Percentiles rank a stretch among this genome's conserved stretches.
These are phyloP conservation scores for Physcia stellaris DNA, from an alignment of 495 filamentous ascomycete genomes.

Conservation along the genomic window DNA sequence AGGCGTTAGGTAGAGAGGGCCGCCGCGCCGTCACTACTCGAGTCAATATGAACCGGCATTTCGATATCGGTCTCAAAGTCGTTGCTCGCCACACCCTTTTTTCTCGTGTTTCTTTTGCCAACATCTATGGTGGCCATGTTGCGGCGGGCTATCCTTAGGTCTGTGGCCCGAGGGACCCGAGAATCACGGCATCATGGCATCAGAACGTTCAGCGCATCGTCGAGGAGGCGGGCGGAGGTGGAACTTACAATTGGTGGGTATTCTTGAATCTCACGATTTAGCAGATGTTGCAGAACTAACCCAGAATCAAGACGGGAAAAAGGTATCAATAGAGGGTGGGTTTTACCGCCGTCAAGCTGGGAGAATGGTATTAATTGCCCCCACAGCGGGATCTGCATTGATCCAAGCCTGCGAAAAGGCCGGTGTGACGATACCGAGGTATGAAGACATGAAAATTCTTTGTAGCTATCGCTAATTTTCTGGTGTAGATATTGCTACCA, in stretches of 20 bases:
- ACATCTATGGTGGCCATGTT: no score
- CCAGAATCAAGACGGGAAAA: slow-evolving; percentile 65
- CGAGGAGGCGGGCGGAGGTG: slow-evolving; percentile 67
- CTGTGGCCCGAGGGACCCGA: slow-evolving; percentile 66
- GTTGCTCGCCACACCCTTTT: neutral
- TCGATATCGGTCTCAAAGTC: no score
- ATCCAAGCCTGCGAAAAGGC: slow-evolving; percentile 99
- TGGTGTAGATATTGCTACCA: slow-evolving; percentile 93
- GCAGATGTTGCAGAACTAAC: neutral
- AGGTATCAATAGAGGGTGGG: slow-evolving; percentile 88
- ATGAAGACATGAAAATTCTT: no score
- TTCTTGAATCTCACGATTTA: neutral
- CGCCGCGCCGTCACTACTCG: no score
- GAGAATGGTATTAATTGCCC: no score
- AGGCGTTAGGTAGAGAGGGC: no score
- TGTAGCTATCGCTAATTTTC: no score
- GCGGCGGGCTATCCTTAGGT: slow-evolving; percentile 74
- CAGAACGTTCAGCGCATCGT: slow-evolving; percentile 62
- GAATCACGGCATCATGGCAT: slow-evolving; percentile 45
- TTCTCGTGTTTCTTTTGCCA: slow-evolving; percentile 20
- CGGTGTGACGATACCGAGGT: slow-evolving; percentile 78
- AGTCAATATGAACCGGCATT: no score
- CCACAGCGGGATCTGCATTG: slow-evolving; percentile 64
- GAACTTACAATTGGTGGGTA: slow-evolving; percentile 83
- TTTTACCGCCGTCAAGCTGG: neutral